phyloP scores from a whole-genome alignment of 2,329 filamentous ascomycete species.

The Colletotrichum liaoningense region DNA sequence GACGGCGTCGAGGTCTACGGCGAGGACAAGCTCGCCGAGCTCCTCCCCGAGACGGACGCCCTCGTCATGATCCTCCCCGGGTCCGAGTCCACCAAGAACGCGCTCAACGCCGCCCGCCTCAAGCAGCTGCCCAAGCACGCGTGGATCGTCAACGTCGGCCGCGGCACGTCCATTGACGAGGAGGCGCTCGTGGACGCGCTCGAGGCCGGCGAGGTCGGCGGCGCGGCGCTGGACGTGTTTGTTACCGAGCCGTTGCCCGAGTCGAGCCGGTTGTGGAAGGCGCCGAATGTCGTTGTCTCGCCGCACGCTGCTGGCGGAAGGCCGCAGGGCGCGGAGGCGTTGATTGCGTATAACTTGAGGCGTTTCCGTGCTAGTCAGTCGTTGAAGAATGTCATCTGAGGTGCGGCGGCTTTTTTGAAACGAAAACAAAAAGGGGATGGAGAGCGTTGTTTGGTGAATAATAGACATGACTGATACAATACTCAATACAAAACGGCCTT shows the following conservation, averaged over 20 bases:
- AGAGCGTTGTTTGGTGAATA: neutral
- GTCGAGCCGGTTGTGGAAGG: conserved; percentile 59
- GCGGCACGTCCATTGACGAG: conserved; percentile 61
- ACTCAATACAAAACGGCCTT: neutral
- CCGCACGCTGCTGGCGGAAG: conserved; percentile 70
- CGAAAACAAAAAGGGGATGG: too few species aligned
- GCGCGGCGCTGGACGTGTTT: conserved; percentile 63
- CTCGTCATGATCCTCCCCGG: conserved; percentile 77
- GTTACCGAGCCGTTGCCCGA: conserved; percentile 57
- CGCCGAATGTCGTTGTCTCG: conserved; percentile 64
- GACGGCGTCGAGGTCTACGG: conserved; percentile 67
- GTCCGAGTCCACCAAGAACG: conserved; percentile 65
- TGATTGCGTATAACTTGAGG: conserved; percentile 72
- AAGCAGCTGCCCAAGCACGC: conserved; percentile 66
- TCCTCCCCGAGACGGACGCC: conserved; percentile 69
- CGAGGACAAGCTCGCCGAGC: conserved; percentile 63
- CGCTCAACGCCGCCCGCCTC: conserved; percentile 65
- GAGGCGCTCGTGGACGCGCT: conserved; percentile 59
- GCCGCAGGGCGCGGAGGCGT: conserved; percentile 68
- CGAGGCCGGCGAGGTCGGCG: conserved; percentile 55
- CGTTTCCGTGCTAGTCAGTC: conserved; percentile 68
- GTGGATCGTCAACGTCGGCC: conserved; percentile 65
- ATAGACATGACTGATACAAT: conserved; percentile 14
- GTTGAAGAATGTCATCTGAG: conserved; percentile 64
- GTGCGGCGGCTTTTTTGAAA: too few species aligned